A percentile compares a stretch with the other conserved stretches of the same genome.
phyloP scores from a whole-genome alignment of 805 yeast species.

The Kodamaea nitidulidarum region DNA sequence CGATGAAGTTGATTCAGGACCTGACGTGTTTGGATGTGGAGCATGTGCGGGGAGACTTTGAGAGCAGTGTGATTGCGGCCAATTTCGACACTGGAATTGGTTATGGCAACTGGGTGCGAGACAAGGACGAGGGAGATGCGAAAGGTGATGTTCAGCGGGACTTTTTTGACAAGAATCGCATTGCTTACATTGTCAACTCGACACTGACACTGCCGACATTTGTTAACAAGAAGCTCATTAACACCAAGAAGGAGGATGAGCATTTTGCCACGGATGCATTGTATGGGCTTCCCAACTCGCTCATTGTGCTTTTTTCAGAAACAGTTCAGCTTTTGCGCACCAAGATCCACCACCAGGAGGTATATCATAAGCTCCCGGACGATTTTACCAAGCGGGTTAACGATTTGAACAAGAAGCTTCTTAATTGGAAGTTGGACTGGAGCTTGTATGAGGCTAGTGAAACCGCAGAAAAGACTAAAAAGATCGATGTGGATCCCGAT shows the following conservation, averaged over 20 bases:
- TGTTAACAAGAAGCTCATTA: constrained; percentile 39
- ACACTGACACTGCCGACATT: constrained; percentile 35
- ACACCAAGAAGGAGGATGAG: constrained; percentile 49
- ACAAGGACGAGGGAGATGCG: background rate
- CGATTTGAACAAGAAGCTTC: constrained; percentile 19
- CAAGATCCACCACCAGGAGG: constrained; percentile 48
- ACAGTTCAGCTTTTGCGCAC: constrained; percentile 64
- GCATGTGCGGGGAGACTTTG: constrained; percentile 33
- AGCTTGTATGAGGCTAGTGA: constrained; percentile 36
- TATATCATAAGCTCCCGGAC: constrained; percentile 27
- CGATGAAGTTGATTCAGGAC: constrained; percentile 71
- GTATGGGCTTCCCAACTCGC: constrained; percentile 80
- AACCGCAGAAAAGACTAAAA: constrained; percentile 9
- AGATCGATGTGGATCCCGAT: constrained; percentile 12
- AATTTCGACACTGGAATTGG: constrained; percentile 24
- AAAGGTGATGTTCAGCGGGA: constrained; percentile 32
- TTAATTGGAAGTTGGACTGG: constrained; percentile 76
- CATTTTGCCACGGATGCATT: constrained; percentile 72
- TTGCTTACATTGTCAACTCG: constrained; percentile 23
- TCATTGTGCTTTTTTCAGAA: constrained; percentile 67
- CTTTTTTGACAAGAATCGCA: constrained; percentile 15
- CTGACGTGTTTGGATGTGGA: constrained; percentile 51
- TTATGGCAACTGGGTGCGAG: constrained; percentile 1
- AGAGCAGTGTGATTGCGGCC: constrained; percentile 12
- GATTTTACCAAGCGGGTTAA: constrained; percentile 28